Base-by-base conservation (phyloP, 2,329 filamentous ascomycete species). In the Fusarium nygamai region DNA sequence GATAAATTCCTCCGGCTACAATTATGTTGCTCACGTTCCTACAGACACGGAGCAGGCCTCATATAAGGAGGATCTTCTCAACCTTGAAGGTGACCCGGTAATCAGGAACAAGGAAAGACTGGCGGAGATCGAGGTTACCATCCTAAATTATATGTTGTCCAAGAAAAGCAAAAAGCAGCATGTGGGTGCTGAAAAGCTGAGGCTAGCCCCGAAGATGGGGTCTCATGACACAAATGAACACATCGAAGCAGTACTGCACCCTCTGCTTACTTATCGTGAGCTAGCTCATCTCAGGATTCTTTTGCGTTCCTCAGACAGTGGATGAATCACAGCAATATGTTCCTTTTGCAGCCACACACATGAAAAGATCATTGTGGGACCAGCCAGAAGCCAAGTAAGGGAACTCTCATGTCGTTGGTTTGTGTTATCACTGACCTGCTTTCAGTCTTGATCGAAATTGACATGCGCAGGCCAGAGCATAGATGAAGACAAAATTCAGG, bases 371-470 rank as follows among this genome's bases (percentile, higher is more conserved):
- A 14, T 10, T 14, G 2, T 34, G 5, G 17, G 8, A 8, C 12
- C 6, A 19, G 8, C 5, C 0, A 36, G 31, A 24, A 34, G 29
- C 5, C 8, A 34, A 7, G 22, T 14, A 24, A 24, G 22, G 29
- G 8, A 19, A n/a, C 3, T 20, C 17, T 8, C 8, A 14, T 24
- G 11, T 4, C 12, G 17, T 14, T 34, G 16, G 5, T 34, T 14
- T 14, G 4, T 51, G 17, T 24, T 34, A 3, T 20, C 31, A 20
- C 16, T 24, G 6, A 7, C 12, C 1, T n/a, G 0, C 14, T 9
- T 24, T 13, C 12, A 20, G 48, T 20, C 0, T 0, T 10, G 3
- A 24, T 14, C 0, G 8, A 10, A 34, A 24, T 34, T 4, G 11
- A 0, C 17, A 10, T 5, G n/a, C 22, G 11, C 17, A 14, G n/a